Percentiles rank a stretch among this genome's conserved stretches.
Evolutionary conservation across 2,329 filamentous ascomycete species (phyloP).

Genomic region (Neocatenulostroma microsporum): DNA sequence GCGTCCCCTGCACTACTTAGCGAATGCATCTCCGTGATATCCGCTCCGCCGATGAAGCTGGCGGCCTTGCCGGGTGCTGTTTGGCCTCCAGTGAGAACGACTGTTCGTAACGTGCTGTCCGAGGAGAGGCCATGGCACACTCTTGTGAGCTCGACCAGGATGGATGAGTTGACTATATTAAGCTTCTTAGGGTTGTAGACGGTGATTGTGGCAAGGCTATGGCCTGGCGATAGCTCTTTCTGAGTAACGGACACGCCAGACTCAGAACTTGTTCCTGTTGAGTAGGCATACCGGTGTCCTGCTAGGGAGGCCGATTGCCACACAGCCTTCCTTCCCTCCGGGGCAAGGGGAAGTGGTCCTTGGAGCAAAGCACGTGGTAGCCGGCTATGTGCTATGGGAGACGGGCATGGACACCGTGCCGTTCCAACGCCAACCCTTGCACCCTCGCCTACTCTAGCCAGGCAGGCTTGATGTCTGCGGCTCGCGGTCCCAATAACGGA

Average conservation of each 20-base stretch:
- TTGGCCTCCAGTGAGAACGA: slow-evolving; percentile 19
- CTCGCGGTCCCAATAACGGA: too few species aligned
- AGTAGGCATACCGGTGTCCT: too few species aligned
- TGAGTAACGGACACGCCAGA: background rate
- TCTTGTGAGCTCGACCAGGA: slow-evolving; percentile 16
- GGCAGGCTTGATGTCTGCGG: too few species aligned
- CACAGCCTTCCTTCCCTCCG: too few species aligned
- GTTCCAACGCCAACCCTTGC: too few species aligned
- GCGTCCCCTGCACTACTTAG: slow-evolving; percentile 24
- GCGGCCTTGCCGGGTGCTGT: slow-evolving; percentile 17
- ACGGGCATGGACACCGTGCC: too few species aligned
- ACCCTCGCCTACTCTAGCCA: too few species aligned
- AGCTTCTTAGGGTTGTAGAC: slow-evolving; percentile 23
- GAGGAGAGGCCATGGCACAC: slow-evolving; percentile 12
- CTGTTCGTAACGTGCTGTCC: slow-evolving; percentile 15
- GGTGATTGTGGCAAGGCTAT: slow-evolving; percentile 17
- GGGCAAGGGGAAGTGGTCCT: too few species aligned
- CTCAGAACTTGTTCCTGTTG: too few species aligned
- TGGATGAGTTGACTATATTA: slow-evolving; percentile 17
- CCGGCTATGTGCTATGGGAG: too few species aligned
- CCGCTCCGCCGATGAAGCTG: slow-evolving; percentile 25
- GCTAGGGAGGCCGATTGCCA: too few species aligned
- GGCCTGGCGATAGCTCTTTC: slow-evolving; percentile 6
- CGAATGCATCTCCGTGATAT: slow-evolving; percentile 23
- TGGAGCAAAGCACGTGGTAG: too few species aligned